Evolutionary conservation across 2,329 filamentous ascomycete species (phyloP), one percentile per base, ranked within the genome.

Genomic region (Penicillium sp.): DNA sequence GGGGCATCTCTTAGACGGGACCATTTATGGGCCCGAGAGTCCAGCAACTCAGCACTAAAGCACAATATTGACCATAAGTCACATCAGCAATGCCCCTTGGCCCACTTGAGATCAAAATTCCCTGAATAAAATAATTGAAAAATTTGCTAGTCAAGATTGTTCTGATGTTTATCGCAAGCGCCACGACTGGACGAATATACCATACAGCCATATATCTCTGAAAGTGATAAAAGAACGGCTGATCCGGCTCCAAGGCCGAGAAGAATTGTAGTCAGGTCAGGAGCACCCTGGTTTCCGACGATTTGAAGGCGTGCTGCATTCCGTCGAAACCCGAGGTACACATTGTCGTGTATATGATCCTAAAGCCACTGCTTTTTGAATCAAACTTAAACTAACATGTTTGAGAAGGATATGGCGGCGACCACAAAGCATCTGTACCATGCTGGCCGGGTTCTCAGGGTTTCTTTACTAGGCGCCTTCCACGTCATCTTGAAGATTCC

Each of bases 81-180:
- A 95, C 89, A 73, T 96, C 92, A 40, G 89, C 87, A 3, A 95
- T 83, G 1, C 87, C 90, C 1, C 91, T 92, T 0, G 91, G 90
- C 2, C 88, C 85, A 72, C 93, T 94, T 16, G 86, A 84, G 22
- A 95, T 85, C 84, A 93, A 88, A 28, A 88, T 89, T 0, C 89
- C 83, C 4, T 90, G 88, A 52, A 87, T 89, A 55, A 84, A 84
- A 1, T 65, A 66, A 14, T 60, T 60, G 10, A 69, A 64, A n/a
- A 68, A 62, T 28, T 64, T 57, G 55, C 63, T 58, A 11, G 62
- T 61, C 3, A 69, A 37, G 28, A 69, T 55, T 1, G 64, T 56
- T 35, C 59, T 60, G 10, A 66, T 59, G 16, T 63, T 63, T 4
- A 55, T 58, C 2, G 89, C 88, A 26, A 92, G 70, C 19, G 84